Evolutionary conservation across 2,329 filamentous ascomycete species (phyloP), one percentile per base, ranked within the genome.

Genomic region (Eurotiales sp.): DNA sequence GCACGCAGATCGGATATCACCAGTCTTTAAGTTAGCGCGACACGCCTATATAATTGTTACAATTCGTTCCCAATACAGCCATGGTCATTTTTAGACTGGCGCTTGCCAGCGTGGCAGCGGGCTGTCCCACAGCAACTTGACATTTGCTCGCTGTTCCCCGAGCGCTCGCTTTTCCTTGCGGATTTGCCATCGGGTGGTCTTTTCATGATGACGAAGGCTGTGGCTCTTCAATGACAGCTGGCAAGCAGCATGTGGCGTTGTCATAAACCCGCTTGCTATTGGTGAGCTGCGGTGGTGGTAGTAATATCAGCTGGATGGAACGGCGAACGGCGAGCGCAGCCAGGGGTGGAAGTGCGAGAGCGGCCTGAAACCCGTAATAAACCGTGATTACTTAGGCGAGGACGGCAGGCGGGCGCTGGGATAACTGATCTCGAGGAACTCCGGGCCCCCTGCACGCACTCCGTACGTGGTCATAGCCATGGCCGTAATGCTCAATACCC

Each of bases 41-140:
- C 51, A 47, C 34, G 45, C 48, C 48, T 40, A 45, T 39, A 25
- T 42, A 42, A 37, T 40, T 25, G 51, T 45, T 49, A 47, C 51
- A 48, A 45, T 44, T 37, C 19, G 34, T 48, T 53, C 43, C 52
- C 53, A 47, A 32, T 50, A 51, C 44, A 49, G 49, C 55, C 50
- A 51, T 53, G 45, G 56, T 23, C 15, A 34, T 23, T 40, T 45
- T 62, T 61, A 63, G 62, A 56, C 53, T 60, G 61, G 58, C 62
- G 58, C 48, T 52, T 64, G 62, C 60, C 62, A 64, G 56, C 60
- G 58, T 64, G 61, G 61, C 61, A 62, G 54, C 55, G 51, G 50
- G 23, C 40, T 52, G 53, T 53, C 51, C 51, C 51, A 49, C 51
- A 29, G 25, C 25, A 40, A 37, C 41, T 39, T 40, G 37, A 4